A percentile compares a stretch with the other conserved stretches of the same genome.
phyloP scores from a whole-genome alignment of 495 filamentous ascomycete genomes.

The Cercophora samala region DNA sequence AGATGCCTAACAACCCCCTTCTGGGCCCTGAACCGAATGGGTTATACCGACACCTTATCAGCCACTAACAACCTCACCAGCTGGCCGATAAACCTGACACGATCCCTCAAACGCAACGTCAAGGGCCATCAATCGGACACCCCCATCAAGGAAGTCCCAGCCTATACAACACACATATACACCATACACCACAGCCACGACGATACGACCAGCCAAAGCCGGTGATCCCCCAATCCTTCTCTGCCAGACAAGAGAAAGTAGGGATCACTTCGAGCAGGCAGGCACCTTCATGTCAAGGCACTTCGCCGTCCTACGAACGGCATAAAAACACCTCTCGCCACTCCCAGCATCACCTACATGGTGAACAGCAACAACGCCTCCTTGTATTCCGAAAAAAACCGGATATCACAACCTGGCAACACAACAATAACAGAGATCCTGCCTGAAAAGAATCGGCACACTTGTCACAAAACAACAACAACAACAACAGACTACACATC shows the following conservation, averaged over 20 bases:
- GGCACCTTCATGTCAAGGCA: not conserved
- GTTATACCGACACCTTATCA: not conserved
- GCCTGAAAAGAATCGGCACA: not conserved
- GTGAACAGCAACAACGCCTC: not conserved
- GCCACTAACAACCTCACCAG: not conserved
- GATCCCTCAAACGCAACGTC: not conserved
- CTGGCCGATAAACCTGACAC: not conserved
- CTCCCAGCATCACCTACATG: too few species aligned
- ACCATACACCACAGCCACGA: not conserved
- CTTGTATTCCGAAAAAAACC: not conserved
- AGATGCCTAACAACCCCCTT: not conserved
- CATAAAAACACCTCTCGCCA: not conserved
- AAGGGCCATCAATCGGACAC: not conserved
- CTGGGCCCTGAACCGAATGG: not conserved
- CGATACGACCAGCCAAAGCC: not conserved
- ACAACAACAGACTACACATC: not conserved
- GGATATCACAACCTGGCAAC: not conserved
- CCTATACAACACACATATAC: not conserved
- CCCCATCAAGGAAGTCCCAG: not conserved
- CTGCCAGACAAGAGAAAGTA: not conserved
- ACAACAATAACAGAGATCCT: not conserved
- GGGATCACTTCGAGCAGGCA: not conserved
- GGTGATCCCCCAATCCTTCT: not conserved
- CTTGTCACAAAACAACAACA: not conserved
- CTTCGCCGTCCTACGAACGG: not conserved